These are phyloP conservation scores for Phialophora tarda DNA, from an alignment of 2,329 filamentous ascomycete species.

Conservation along the genomic window DNA sequence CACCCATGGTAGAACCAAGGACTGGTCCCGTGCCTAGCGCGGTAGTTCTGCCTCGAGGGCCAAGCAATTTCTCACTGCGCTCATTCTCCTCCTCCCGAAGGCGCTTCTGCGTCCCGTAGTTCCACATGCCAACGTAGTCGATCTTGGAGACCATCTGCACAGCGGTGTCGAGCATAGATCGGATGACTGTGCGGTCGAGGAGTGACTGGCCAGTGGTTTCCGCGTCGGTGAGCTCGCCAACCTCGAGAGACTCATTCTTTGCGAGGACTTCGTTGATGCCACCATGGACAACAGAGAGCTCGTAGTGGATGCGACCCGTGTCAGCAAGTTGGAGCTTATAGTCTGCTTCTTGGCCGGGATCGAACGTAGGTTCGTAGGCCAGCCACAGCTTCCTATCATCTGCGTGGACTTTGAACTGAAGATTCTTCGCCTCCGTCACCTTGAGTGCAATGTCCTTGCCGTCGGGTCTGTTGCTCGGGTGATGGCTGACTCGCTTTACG, in stretches of 20 bases:
- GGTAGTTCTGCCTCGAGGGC: slow-evolving; percentile 14
- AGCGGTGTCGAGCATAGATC: slow-evolving; percentile 43
- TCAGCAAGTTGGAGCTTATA: slow-evolving; percentile 43
- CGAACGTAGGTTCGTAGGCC: slow-evolving; percentile 42
- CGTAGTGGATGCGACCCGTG: slow-evolving; percentile 47
- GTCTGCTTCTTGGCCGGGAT: slow-evolving; percentile 24
- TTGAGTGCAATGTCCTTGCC: slow-evolving; percentile 38
- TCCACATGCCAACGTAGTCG: slow-evolving; percentile 45
- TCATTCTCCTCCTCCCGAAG: slow-evolving; percentile 16
- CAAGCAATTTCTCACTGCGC: slow-evolving; percentile 15
- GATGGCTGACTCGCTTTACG: slow-evolving; percentile 26
- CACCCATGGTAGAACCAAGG: slow-evolving; percentile 2
- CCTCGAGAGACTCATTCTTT: slow-evolving; percentile 44
- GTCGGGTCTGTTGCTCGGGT: slow-evolving; percentile 42
- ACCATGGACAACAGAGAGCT: slow-evolving; percentile 47
- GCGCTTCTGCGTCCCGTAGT: slow-evolving; percentile 35
- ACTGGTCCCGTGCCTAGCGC: neutral
- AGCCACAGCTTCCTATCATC: slow-evolving; percentile 41
- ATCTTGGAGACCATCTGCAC: slow-evolving; percentile 47
- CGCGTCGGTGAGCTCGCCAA: slow-evolving; percentile 45
- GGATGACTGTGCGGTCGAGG: slow-evolving; percentile 24
- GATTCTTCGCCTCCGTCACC: slow-evolving; percentile 49
- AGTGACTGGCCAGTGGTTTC: slow-evolving; percentile 44
- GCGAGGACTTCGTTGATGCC: slow-evolving; percentile 45
- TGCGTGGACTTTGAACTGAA: slow-evolving; percentile 40